These are phyloP conservation scores for Ottelia alismoides DNA, from an alignment of 106 monocot genomes.

Conservation along the genomic window DNA sequence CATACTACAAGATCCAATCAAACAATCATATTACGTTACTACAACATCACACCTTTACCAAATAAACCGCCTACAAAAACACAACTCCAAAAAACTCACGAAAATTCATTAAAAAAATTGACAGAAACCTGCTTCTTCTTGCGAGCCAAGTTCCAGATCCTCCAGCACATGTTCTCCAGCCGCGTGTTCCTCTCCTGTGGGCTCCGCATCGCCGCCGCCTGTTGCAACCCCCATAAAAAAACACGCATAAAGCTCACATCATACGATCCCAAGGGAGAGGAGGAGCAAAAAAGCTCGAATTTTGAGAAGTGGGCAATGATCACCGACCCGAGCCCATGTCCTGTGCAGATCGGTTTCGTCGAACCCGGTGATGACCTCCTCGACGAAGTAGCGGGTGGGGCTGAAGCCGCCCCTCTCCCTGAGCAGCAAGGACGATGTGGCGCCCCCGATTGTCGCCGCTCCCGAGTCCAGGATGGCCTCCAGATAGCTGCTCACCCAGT, in stretches of 20 bases:
- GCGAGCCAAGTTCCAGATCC: constrained; percentile 86
- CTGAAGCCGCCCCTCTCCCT: constrained; percentile 81
- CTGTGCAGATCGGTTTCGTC: constrained; percentile 95
- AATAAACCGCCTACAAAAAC: too few species aligned
- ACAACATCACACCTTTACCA: too few species aligned
- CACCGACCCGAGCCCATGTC: constrained; percentile 67
- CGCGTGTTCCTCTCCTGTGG: constrained; percentile 90
- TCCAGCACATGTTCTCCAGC: constrained; percentile 96
- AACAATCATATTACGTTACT: too few species aligned
- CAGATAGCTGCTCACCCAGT: constrained; percentile 73
- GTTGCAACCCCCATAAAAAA: too few species aligned
- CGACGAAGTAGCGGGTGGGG: constrained; percentile 82
- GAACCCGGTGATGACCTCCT: constrained; percentile 89
- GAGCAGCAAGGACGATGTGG: constrained; percentile 61
- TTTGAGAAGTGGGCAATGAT: too few species aligned
- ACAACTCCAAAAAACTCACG: too few species aligned
- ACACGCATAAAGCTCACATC: too few species aligned
- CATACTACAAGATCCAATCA: too few species aligned
- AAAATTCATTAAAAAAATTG: too few species aligned
- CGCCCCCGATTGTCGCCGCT: constrained; percentile 26
- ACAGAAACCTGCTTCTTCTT: constrained; percentile 99
- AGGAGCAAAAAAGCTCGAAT: too few species aligned
- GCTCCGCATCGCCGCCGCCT: constrained; percentile 76
- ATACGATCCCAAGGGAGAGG: too few species aligned
- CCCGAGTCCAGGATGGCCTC: constrained; percentile 69